Evolutionary conservation across 345 rosid species (phyloP), one percentile per base, ranked within the genome.

Genomic region (Gossypioides kirkii): DNA sequence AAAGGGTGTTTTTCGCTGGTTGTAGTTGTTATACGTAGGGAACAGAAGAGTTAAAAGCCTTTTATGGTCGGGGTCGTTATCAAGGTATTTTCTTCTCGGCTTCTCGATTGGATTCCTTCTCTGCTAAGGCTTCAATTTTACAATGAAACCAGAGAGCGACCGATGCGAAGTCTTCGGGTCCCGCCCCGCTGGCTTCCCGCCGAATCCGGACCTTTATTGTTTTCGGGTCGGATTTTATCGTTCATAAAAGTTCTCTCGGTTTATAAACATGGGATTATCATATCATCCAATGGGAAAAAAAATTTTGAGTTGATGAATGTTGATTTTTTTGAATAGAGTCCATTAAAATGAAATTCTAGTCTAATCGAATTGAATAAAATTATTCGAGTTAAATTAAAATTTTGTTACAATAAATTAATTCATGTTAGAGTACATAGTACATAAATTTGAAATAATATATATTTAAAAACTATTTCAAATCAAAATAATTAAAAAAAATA

Each of bases 61-160:
- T 14, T 25, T 41, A 12, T 2, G 17, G 20, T 23, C 11, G 0
- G 45, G 52, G 72, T 69, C 78, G 73, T n/a, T 61, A 38, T 74
- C 73, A 22, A 43, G 26, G 0, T 28, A 9, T 10, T 41, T 50
- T 25, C 76, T 74, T 53, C 41, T 8, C 47, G 22, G 32, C 11
- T 74, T n/a, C 61, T 60, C 76, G 70, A 71, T 38, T 54, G 74
- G 63, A 71, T 81, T 73, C 60, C 88, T 76, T 83, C 75, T 6
- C 49, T n/a, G 66, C 20, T 2, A 76, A 76, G 82, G 17, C 52
- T 69, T 46, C 46, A 3, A 42, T 0, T 18, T 36, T 38, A 62
- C 16, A 63, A 23, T 18, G 25, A 13, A 10, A 14, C 54, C 16
- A 16, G 54, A 50, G 54, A 50, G 26, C 23, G 38, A 4, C 20